phyloP scores from a whole-genome alignment of 2,329 filamentous ascomycete species.

The Corinectria fuckeliana region DNA sequence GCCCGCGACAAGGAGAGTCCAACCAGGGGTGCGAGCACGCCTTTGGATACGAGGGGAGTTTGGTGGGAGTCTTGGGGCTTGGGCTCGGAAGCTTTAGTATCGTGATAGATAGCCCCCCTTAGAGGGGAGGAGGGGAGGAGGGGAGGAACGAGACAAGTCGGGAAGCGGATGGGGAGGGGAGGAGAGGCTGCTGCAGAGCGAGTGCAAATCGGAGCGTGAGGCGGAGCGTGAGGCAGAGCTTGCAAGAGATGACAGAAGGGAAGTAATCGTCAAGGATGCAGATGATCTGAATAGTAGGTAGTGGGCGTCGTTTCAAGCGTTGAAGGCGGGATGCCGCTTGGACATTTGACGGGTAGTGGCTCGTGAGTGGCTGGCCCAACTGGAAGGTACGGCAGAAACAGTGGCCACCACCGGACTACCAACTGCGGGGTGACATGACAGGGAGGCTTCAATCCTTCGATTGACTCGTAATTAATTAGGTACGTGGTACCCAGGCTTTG shows the following conservation, averaged over 20 bases:
- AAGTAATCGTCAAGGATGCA: conserved; percentile 19
- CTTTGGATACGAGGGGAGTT: conserved; percentile 9
- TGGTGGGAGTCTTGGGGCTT: not conserved
- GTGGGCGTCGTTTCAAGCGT: conserved; percentile 1
- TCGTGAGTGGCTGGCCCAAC: conserved; percentile 8
- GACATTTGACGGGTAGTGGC: not conserved
- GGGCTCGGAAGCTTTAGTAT: not conserved
- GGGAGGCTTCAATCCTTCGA: not conserved
- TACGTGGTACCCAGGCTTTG: no score
- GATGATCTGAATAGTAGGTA: not conserved
- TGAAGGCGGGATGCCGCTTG: conserved; percentile 5
- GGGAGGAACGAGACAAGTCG: not conserved
- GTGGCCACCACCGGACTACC: not conserved
- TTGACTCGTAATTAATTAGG: no score
- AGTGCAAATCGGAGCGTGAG: not conserved
- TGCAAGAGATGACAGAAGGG: conserved; percentile 19
- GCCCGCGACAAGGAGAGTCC: conserved; percentile 1
- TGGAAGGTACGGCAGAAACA: not conserved
- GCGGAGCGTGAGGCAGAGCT: not conserved
- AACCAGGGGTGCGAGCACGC: conserved; percentile 3
- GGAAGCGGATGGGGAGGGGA: not conserved
- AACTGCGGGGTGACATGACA: conserved; percentile 9
- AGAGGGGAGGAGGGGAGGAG: not conserved
- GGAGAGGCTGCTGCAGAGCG: not conserved
- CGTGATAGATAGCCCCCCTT: not conserved